A percentile compares a stretch with the other conserved stretches of the same genome.
Evolutionary conservation across 306 rosid genomes (phyloP).

Genomic region (Medicago arabica): DNA sequence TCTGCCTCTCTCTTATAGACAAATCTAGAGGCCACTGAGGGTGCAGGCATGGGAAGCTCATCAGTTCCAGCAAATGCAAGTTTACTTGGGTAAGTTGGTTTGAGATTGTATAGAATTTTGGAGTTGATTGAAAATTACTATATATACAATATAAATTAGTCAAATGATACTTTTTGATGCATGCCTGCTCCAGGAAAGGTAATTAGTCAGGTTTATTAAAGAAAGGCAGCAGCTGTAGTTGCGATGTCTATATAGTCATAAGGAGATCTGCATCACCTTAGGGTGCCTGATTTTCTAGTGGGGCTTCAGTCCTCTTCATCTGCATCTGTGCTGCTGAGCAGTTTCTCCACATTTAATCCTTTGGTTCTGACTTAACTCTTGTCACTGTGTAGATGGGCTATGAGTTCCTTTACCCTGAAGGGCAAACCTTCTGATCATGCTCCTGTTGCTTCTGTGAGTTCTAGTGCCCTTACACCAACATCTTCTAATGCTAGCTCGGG

Average conservation of each 20-base stretch:
- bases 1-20: slow-evolving; percentile 53
- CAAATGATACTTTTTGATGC: neutral
- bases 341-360: slow-evolving; percentile 27
- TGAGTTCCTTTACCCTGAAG: slow-evolving; percentile 98
- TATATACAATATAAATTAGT: neutral
- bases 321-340: slow-evolving; percentile 23
- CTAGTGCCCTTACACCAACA: slow-evolving; percentile 54
- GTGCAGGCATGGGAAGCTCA: slow-evolving; percentile 59
- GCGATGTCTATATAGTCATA: neutral
- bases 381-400: slow-evolving; percentile 84
- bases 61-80: slow-evolving; percentile 83
- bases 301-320: neutral
- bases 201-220: neutral
- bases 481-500: slow-evolving; percentile 76
- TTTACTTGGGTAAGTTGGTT: slow-evolving; percentile 83
- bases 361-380: slow-evolving; percentile 31
- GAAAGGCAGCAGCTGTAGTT: neutral
- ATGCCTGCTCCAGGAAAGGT: neutral
- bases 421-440: slow-evolving; percentile 91
- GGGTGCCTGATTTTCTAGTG: neutral
- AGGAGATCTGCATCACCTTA: neutral
- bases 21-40: slow-evolving; percentile 62
- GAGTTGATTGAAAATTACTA: neutral
- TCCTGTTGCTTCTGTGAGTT: slow-evolving; percentile 67
- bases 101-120: neutral